Evolutionary conservation across 768 basidiomycete genomes (phyloP).

Genomic region (Lactarius vividus): DNA sequence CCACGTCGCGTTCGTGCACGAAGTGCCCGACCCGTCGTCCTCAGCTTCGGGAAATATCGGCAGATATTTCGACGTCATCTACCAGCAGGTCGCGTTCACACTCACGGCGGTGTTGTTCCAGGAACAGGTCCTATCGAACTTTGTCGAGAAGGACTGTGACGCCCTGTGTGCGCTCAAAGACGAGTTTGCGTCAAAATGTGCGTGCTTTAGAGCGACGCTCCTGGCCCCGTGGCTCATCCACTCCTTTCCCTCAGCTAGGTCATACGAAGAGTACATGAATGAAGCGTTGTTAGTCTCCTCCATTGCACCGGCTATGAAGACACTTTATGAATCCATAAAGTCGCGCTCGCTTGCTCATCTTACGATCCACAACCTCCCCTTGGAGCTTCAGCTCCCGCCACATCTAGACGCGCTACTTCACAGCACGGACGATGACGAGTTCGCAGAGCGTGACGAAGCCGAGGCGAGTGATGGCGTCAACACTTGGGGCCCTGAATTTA

Average conservation of each 20-base stretch:
- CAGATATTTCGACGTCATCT: conserved; percentile 83
- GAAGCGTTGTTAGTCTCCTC: conserved; percentile 65
- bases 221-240: not conserved
- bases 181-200: conserved; percentile 63
- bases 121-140: conserved; percentile 84
- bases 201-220: conserved; percentile 1
- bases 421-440: conserved; percentile 55
- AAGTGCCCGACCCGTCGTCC: conserved; percentile 87
- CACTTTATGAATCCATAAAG: conserved; percentile 77
- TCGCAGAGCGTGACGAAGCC: conserved; percentile 45
- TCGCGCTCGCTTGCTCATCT: conserved; percentile 73
- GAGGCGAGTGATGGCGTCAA: conserved; percentile 49
- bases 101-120: conserved; percentile 90
- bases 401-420: conserved; percentile 70
- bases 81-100: conserved; percentile 85
- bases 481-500: conserved; percentile 66
- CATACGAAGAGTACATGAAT: conserved; percentile 53
- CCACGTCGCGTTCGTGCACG: conserved; percentile 83
- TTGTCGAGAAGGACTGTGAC: conserved; percentile 81
- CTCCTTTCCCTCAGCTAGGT: conserved; percentile 44
- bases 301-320: conserved; percentile 76
- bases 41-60: conserved; percentile 72
- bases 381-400: conserved; percentile 87
- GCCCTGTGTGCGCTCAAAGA: conserved; percentile 69
- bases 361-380: conserved; percentile 70